phyloP scores from a whole-genome alignment of 2,329 filamentous ascomycete species.

The Penicillium glabrum region DNA sequence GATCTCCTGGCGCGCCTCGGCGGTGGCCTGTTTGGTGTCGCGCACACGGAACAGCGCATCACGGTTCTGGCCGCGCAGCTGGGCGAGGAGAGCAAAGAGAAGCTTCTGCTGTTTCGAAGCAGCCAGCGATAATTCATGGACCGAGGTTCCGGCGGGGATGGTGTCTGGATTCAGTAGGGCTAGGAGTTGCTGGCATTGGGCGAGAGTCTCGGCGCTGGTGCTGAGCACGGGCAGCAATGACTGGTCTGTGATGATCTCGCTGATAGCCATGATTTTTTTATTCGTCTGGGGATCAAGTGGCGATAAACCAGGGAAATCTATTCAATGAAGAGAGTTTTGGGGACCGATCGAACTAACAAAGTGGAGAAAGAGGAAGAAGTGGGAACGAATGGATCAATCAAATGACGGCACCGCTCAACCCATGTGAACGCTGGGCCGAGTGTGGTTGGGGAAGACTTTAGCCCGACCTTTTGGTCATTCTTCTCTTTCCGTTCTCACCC shows the following conservation, averaged over 20 bases:
- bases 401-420: background rate
- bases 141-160: conserved; percentile 41
- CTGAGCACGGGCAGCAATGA: conserved; percentile 67
- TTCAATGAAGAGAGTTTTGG: background rate
- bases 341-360: conserved; percentile 9
- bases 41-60: conserved; percentile 77
- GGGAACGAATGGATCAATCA: conserved; percentile 17
- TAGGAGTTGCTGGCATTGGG: conserved; percentile 64
- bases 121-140: conserved; percentile 55
- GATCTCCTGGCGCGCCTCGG: conserved; percentile 85
- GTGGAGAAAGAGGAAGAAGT: conserved; percentile 13
- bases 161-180: conserved; percentile 56
- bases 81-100: conserved; percentile 74
- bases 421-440: conserved; percentile 20
- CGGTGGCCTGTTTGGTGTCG: conserved; percentile 81
- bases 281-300: conserved; percentile 1
- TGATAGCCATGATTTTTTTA: conserved; percentile 50
- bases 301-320: background rate
- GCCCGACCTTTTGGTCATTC: conserved; percentile 3
- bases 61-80: conserved; percentile 79
- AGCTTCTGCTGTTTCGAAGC: conserved; percentile 76
- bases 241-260: conserved; percentile 63
- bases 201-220: conserved; percentile 70
- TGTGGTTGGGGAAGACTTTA: conserved; percentile 18
- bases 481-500: conserved; percentile 10